Base-by-base conservation (phyloP, 148 eudicot genomes). In the Rhododendron griersonianum region DNA sequence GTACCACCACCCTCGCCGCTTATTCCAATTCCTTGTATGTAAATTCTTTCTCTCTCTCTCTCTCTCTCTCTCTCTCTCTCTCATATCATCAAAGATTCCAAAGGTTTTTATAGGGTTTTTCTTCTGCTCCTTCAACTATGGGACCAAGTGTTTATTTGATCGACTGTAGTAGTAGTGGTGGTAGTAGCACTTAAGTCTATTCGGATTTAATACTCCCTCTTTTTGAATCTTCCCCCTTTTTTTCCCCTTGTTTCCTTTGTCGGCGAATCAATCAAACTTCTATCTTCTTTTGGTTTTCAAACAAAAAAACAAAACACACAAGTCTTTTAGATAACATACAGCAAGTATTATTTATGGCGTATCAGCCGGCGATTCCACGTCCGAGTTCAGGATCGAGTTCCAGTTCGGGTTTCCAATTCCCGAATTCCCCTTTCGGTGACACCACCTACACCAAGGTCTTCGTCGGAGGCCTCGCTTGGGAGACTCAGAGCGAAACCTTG, bases 401-500 rank as follows among this genome's bases (percentile, higher is more conserved):
- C 3, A 90, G 95, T 65, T 90, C 91, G 0, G 95, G 98, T 53
- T 89, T 92, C 23, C 92, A 91, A 8, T 92, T 84, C 85, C 50
- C 89, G 87, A 91, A 92, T 88, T 89, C 94, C 21, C 95, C 92
- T 80, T 95, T 95, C 73, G 98, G 96, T n/a, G 99, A 96, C 33
- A 94, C 98, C 3, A 95, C 99, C 23, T 91, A 85, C 87, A 97
- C 98, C 4, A 97, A 97, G 83, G 98, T 97, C 25, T 97, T 97
- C 75, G 98, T 97, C 0, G 98, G 99, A 16, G 99, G 99, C 45
- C 89, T 97, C 28, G 99, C 99, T 41, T 97, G 99, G 99, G 99
- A 97, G 86, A 97, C 99, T 3, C 94, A 94, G 81, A 97, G 96
- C 75, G 95, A 94, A 9, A 95, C 96, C 21, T 59, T 97, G 90